Conservation (phyloP, 768 basidiomycete genomes). For the Suillus paluster region DNA sequence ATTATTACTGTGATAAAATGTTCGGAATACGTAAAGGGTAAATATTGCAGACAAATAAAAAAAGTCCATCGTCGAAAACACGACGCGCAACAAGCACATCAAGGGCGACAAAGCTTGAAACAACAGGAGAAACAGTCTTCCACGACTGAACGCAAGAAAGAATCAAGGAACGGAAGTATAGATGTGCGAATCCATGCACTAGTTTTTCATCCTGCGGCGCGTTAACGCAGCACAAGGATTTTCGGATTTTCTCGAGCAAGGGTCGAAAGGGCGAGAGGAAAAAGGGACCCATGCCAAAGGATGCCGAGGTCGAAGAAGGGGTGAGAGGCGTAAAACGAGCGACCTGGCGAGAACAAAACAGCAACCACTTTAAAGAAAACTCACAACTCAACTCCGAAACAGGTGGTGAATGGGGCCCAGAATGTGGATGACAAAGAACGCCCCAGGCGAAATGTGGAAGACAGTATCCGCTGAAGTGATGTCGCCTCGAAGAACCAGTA, state of each 20-base stretch:
- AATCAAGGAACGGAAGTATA: background rate
- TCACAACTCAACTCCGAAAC: conserved; percentile 3
- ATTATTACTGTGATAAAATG: background rate
- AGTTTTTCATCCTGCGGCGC: conserved; percentile 5
- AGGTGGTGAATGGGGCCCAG: background rate
- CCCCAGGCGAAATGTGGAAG: conserved; percentile 2
- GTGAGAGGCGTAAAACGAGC: background rate
- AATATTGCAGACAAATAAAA: background rate
- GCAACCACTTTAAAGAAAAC: background rate
- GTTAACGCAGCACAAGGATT: conserved; percentile 4
- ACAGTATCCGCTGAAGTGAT: background rate
- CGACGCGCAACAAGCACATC: background rate
- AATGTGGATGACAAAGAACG: background rate
- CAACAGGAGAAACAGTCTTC: conserved; percentile 4
- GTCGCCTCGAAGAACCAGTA: conserved; percentile 1
- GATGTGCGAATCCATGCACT: conserved; percentile 3
- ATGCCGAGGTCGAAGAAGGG: conserved; percentile 2
- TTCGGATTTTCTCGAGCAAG: background rate
- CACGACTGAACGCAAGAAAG: conserved; percentile 1
- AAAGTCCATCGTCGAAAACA: background rate
- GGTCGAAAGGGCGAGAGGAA: conserved; percentile 1
- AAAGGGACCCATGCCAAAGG: background rate
- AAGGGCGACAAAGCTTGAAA: background rate
- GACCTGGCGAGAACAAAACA: conserved; percentile 1
- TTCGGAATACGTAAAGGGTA: background rate